Evolutionary conservation across 2,329 filamentous ascomycete genomes (phyloP).

Genomic region (Zasmidium angulare): DNA sequence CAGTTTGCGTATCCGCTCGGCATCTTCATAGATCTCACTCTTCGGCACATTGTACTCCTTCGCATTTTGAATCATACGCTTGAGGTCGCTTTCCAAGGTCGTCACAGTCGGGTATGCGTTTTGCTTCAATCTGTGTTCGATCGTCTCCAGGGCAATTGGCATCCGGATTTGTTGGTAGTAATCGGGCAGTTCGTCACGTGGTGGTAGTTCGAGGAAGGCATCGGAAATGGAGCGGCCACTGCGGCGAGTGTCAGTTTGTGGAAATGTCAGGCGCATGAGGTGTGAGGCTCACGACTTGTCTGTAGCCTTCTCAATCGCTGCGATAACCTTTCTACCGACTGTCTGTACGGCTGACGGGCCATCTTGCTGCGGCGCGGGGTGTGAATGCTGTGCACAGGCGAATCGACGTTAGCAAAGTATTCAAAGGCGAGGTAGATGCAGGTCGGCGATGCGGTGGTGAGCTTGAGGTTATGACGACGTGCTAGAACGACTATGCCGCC

Average conservation of each 20-base stretch:
- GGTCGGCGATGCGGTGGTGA: conserved; percentile 8
- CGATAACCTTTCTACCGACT: conserved; percentile 70
- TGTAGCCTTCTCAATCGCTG: conserved; percentile 70
- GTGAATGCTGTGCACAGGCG: conserved; percentile 29
- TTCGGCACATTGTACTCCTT: conserved; percentile 78
- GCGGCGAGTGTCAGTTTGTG: conserved; percentile 32
- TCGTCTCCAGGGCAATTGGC: conserved; percentile 74
- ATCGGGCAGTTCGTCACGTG: conserved; percentile 55
- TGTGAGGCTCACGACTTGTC: conserved; percentile 71
- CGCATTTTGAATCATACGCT: conserved; percentile 83
- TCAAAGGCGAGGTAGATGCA: not conserved
- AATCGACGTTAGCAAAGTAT: conserved; percentile 18
- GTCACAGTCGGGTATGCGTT: conserved; percentile 70
- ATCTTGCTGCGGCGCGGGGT: conserved; percentile 20
- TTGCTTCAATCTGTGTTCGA: conserved; percentile 71
- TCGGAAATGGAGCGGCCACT: conserved; percentile 70
- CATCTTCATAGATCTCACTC: conserved; percentile 75
- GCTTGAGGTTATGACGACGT: conserved; percentile 29
- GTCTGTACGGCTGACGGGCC: conserved; percentile 38
- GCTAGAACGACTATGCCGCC: conserved; percentile 23
- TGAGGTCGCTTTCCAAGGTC: conserved; percentile 78
- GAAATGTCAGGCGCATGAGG: not conserved
- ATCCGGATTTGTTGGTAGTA: conserved; percentile 78
- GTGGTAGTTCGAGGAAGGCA: conserved; percentile 70
- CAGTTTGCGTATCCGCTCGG: conserved; percentile 81